Percentiles rank a stretch among this genome's conserved stretches.
Evolutionary conservation across 805 yeast species (phyloP).

Genomic region (Yarrowia hollandica): DNA sequence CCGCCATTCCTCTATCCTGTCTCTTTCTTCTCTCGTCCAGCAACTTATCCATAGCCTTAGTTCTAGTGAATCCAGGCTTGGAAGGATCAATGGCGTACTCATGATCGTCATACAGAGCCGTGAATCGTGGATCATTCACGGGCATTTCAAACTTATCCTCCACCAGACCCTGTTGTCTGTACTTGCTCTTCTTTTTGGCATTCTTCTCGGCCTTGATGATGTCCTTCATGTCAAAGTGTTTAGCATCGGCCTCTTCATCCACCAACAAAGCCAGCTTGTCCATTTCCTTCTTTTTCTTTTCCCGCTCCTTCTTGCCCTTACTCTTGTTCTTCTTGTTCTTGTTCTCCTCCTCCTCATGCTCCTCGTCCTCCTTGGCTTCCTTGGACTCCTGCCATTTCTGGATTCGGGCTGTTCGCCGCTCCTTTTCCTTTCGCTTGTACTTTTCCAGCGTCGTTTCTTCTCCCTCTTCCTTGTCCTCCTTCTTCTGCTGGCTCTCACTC

Average conservation of each 20-base stretch:
- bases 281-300: constrained; percentile 43
- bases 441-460: constrained; percentile 71
- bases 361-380: constrained; percentile 49
- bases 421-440: constrained; percentile 85
- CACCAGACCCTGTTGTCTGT: constrained; percentile 46
- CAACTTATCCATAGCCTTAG: constrained; percentile 81
- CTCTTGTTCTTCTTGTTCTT: constrained; percentile 31
- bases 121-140: constrained; percentile 80
- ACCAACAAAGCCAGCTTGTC: constrained; percentile 75
- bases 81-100: constrained; percentile 95
- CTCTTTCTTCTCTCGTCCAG: constrained; percentile 62
- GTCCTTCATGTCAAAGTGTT: constrained; percentile 80
- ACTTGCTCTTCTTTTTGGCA: constrained; percentile 48
- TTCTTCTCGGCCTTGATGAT: constrained; percentile 72
- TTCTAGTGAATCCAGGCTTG: constrained; percentile 83
- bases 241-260: constrained; percentile 47
- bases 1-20: constrained; percentile 18
- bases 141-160: constrained; percentile 55
- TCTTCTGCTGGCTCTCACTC: constrained; percentile 46
- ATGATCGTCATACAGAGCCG: constrained; percentile 77
- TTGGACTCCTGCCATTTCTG: constrained; percentile 67
- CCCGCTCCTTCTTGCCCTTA: constrained; percentile 36
- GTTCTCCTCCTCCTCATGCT: constrained; percentile 40
- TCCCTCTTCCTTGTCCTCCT: constrained; percentile 47
- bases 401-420: constrained; percentile 82